Evolutionary conservation across 2,329 filamentous ascomycete genomes (phyloP), one percentile per base, ranked within the genome.

Genomic region (Xylariaceae sp.): DNA sequence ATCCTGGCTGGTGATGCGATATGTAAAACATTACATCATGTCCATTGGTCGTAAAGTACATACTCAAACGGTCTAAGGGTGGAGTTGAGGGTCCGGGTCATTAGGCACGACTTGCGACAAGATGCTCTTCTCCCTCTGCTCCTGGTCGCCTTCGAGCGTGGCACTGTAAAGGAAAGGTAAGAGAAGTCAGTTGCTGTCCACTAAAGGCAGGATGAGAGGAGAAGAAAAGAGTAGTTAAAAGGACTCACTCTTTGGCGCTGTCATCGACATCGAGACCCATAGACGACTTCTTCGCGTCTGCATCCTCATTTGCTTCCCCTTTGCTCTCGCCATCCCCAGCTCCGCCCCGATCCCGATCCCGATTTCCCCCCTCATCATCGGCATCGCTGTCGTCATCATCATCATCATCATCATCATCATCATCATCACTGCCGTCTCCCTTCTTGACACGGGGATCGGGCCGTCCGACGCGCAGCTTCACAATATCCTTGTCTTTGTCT

Each of bases 221-320:
- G n/a, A 28, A 28, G 5, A 15, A 19, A 17, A 11, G 24, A 32
- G 15, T 9, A 9, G 3, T 12, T n/a, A 8, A 5, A 27, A 29
- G 12, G n/a, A 42, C 43, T 43, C 23, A 46, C 40, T 60, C 57
- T 41, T 59, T 59, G 40, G 55, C 53, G 36, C 49, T 53, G 52
- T 62, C 21, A 51, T 68, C 43, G 54, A 67, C 26, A 55, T 76
- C 31, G 50, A 61, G 18, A 24, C 61, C 36, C 56, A 62, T 11
- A 23, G 50, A 27, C 54, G 60, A 3, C 53, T 67, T 19, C 69
- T n/a, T n/a, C n/a, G 70, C 3, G 39, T 50, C 38, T 23, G 45
- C 41, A 34, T 51, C 52, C 19, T 34, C 53, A 36, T 30, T 59
- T 38, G 44, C 50, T 18, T 55, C 55, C 3, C 50, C 41, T 3